phyloP scores from a whole-genome alignment of 129 eudicot genomes.

The Gnaphalium uliginosum region DNA sequence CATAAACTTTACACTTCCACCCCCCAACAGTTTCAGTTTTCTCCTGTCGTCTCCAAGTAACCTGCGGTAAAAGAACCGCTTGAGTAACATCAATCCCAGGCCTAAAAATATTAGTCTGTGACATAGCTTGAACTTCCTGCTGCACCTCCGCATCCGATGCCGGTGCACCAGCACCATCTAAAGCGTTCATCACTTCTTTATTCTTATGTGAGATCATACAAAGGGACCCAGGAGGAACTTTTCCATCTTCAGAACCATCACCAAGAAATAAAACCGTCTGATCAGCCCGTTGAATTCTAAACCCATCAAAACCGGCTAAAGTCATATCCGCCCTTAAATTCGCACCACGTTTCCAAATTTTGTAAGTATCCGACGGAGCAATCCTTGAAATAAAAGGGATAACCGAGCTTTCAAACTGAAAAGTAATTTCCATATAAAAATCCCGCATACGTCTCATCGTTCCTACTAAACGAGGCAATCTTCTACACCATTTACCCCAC shows the following conservation, averaged over 20 bases:
- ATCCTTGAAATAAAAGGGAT: constrained; percentile 82
- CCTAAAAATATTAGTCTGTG: constrained; percentile 77
- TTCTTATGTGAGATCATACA: constrained; percentile 79
- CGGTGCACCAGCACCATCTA: constrained; percentile 87
- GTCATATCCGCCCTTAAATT: constrained; percentile 93
- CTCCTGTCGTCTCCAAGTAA: constrained; percentile 77
- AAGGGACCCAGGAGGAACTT: constrained; percentile 71
- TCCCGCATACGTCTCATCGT: constrained; percentile 89
- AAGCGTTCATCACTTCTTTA: constrained; percentile 78
- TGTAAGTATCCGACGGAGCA: constrained; percentile 90
- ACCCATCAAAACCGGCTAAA: constrained; percentile 87
- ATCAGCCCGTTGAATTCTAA: constrained; percentile 79
- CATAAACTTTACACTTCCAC: constrained; percentile 88
- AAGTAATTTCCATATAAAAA: constrained; percentile 88
- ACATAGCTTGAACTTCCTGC: constrained; percentile 80
- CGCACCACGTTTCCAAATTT: constrained; percentile 88
- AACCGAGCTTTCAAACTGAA: constrained; percentile 91
- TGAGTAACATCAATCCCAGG: constrained; percentile 89
- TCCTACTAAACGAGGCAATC: constrained; percentile 70
- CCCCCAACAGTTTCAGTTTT: constrained; percentile 66
- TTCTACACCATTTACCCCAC: constrained; percentile 92
- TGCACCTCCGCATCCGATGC: constrained; percentile 79
- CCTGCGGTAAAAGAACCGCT: constrained; percentile 82
- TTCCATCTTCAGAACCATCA: constrained; percentile 83
- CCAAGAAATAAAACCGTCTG: constrained; percentile 83